phyloP scores from a whole-genome alignment of 768 basidiomycete species.

The Leccinellum albellum region DNA sequence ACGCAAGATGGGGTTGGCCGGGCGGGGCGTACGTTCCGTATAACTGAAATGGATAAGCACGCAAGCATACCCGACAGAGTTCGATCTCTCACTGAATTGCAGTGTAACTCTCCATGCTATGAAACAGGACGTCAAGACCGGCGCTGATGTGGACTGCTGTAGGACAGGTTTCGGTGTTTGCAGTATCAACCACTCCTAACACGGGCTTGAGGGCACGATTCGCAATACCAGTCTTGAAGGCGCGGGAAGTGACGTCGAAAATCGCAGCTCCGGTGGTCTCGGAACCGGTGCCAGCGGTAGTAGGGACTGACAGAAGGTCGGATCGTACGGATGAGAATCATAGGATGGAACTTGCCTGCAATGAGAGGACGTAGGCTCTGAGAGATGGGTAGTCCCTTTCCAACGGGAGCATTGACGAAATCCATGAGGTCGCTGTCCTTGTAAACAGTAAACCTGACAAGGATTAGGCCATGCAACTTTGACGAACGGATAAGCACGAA shows the following conservation, averaged over 20 bases:
- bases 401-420: conserved; percentile 95
- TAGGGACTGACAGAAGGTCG: conserved; percentile 45
- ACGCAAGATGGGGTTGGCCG: conserved; percentile 82
- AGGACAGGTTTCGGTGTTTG: conserved; percentile 89
- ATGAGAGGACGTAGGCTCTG: conserved; percentile 78
- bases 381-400: conserved; percentile 83
- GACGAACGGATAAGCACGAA: conserved; percentile 31
- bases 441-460: conserved; percentile 77
- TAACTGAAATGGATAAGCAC: conserved; percentile 48
- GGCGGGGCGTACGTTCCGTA: conserved; percentile 84
- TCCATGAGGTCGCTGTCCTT: conserved; percentile 91
- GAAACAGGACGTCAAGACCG: conserved; percentile 95
- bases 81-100: conserved; percentile 75
- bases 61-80: neutral
- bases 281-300: conserved; percentile 84
- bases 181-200: conserved; percentile 82
- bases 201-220: conserved; percentile 87
- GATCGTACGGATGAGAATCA: neutral
- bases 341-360: conserved; percentile 47
- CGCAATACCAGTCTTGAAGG: conserved; percentile 97
- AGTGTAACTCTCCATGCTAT: conserved; percentile 91
- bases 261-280: conserved; percentile 96
- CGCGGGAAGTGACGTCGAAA: conserved; percentile 84
- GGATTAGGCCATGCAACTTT: neutral
- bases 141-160: conserved; percentile 90